Base-by-base conservation (phyloP, 2,329 filamentous ascomycete species). In the Trichoderma brevicompactum region DNA sequence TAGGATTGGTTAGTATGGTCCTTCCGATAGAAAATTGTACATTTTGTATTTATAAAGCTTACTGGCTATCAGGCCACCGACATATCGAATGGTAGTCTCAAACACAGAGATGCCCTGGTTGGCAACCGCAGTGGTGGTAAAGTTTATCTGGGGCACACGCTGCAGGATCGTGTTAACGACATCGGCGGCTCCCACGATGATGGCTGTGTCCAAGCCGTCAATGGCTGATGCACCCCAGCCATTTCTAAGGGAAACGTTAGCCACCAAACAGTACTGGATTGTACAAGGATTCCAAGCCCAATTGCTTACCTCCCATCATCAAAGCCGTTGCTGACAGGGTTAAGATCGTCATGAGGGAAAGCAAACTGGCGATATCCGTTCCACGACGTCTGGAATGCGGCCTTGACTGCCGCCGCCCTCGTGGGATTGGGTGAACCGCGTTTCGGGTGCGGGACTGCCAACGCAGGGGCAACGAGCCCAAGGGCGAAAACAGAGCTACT, bases 11-110 rank as follows among this genome's bases (percentile, higher is more conserved):
- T 49, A 61, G 48, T 8, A 43, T 32, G 13, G 7, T 5, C 9
- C 1, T 9, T 23, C 7, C 8, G n/a, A n/a, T n/a, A n/a, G n/a
- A n/a, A n/a, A n/a, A n/a, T n/a, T n/a, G n/a, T n/a, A n/a, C n/a
- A n/a, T n/a, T n/a, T n/a, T n/a, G n/a, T n/a, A n/a, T n/a, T n/a
- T n/a, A n/a, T n/a, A n/a, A n/a, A n/a, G n/a, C 70, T 19, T 69
- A 85, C 89, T 91, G 2, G 92, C 91, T 8, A 97, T 74, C 71
- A 97, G 82, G 15, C 92, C 93, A 9, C 87, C 93, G 1, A 97
- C 79, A 72, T 96, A 96, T 34, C 93, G 88, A 72, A 97, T 96
- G 0, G 92, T 97, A 0, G 92, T 96, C 78, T 97, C 93, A 72
- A 97, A 97, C 7, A 97, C 78, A 43, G 90, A 94, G 55, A 96